These are phyloP conservation scores for Melaleuca alternifolia DNA, from an alignment of 345 rosid species.

Conservation along the genomic window DNA sequence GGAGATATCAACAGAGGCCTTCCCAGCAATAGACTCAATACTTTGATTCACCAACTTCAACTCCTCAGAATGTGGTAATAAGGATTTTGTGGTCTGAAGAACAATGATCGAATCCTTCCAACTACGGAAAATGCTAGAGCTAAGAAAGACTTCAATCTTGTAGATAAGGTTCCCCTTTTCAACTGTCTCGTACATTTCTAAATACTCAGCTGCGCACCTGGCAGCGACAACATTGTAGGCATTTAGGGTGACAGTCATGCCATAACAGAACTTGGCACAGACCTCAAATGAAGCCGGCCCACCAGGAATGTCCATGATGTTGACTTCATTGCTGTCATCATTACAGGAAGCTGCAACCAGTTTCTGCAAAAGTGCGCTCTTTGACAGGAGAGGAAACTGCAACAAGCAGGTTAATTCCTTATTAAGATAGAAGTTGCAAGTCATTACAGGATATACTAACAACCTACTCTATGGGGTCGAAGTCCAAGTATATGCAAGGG, in stretches of 20 bases:
- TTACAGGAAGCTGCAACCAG: conserved; percentile 30
- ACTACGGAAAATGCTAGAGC: conserved; percentile 61
- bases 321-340: conserved; percentile 37
- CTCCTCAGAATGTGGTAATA: conserved; percentile 56
- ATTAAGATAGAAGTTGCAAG: neutral
- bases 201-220: conserved; percentile 74
- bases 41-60: conserved; percentile 48
- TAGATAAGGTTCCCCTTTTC: conserved; percentile 79
- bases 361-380: conserved; percentile 57
- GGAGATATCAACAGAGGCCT: conserved; percentile 52
- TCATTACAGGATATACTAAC: neutral
- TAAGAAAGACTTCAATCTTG: conserved; percentile 77
- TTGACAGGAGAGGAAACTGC: conserved; percentile 89
- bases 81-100: conserved; percentile 51
- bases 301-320: conserved; percentile 65
- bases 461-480: neutral
- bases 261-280: conserved; percentile 82
- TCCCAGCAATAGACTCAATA: conserved; percentile 56
- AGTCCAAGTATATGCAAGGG: neutral
- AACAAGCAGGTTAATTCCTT: neutral
- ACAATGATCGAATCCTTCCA: conserved; percentile 90
- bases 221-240: conserved; percentile 65
- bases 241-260: conserved; percentile 71
- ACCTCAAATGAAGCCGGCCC: conserved; percentile 75
- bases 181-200: conserved; percentile 64